Base-by-base conservation (phyloP, 306 rosid species). In the Vicia faba region DNA sequence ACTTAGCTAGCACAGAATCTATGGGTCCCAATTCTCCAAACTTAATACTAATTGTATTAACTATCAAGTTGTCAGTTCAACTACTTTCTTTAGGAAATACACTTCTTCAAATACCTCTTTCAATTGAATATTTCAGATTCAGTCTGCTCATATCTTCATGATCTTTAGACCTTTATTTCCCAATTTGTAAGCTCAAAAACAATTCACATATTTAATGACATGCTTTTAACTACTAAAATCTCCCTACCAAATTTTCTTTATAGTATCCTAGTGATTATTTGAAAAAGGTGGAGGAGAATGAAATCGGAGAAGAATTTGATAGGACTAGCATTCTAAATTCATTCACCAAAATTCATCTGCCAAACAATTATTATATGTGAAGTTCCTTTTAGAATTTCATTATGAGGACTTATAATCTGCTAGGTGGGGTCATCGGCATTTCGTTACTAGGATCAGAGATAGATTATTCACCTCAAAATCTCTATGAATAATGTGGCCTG, bases 141-240 rank as follows among this genome's bases (percentile, higher is more conserved):
- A 13, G 8, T 26, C 45, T 14, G 55, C 44, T 61, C 62, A 25
- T 4, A 10, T 38, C 43, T 61, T n/a, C 44, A 50, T 2, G 40
- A 23, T 38, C n/a, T 71, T 28, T 46, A 56, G 69, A 71, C 55
- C n/a, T 1, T 35, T 38, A 26, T 11, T 3, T 25, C 29, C 69
- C 51, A 71, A 20, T 40, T 48, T 71, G 76, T 8, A 62, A 61
- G 25, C 53, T 61, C 43, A 48, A 60, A 48, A 60, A 49, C 31
- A 20, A 33, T 36, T 36, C 39, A 44, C 28, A 40, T 51, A 41
- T 63, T 53, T 73, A 18, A n/a, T 11, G 16, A 40, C 20, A 40
- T 14, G 26, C 58, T 63, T 51, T 51, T 15, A 36, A 51, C 44
- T 16, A 62, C 56, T 16, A 29, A 18, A 54, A 54, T 54, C 70